Percentiles rank a stretch among this genome's conserved stretches.
phyloP scores from a whole-genome alignment of 2,329 filamentous ascomycete species.

The Fusarium longipes region DNA sequence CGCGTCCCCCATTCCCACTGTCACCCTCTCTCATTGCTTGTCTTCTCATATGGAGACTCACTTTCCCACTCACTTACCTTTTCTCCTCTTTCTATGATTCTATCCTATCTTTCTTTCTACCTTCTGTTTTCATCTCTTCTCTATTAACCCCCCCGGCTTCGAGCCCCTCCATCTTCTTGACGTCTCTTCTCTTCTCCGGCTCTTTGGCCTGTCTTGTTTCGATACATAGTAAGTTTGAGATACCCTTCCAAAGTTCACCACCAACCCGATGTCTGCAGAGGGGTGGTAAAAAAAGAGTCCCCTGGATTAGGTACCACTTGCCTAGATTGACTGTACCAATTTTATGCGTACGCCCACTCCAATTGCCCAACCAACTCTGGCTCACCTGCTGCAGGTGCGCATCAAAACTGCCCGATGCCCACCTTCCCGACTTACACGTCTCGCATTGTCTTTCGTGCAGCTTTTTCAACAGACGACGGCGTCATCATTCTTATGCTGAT shows the following conservation, averaged over 20 bases:
- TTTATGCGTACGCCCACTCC: constrained; percentile 35
- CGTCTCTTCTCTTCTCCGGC: constrained; percentile 4
- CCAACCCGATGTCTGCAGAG: constrained; percentile 25
- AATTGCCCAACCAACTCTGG: constrained; percentile 15
- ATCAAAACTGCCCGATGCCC: constrained; percentile 38
- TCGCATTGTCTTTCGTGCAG: constrained; percentile 19
- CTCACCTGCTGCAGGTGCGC: constrained; percentile 35
- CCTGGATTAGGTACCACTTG: constrained; percentile 5
- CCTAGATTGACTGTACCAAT: constrained; percentile 15
- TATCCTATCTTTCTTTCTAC: constrained; percentile 24
- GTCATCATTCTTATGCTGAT: constrained; percentile 21
- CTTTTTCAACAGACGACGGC: constrained; percentile 13
- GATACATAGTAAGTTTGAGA: constrained; percentile 24
- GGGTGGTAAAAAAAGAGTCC: constrained; percentile 31
- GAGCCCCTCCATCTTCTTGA: constrained; percentile 19
- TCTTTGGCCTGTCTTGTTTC: constrained; percentile 33
- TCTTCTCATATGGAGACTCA: constrained; percentile 31
- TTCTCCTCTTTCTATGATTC: constrained; percentile 33
- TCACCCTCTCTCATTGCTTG: constrained; percentile 36
- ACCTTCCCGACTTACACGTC: constrained; percentile 43
- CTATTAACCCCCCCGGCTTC: constrained; percentile 22
- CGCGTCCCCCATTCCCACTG: constrained; percentile 36
- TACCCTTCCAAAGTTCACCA: constrained; percentile 14
- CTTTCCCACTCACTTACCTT: constrained; percentile 21
- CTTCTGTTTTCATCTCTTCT: constrained; percentile 25